Evolutionary conservation across 805 yeast species (phyloP).

Genomic region (Yamadazyma ubonensis): DNA sequence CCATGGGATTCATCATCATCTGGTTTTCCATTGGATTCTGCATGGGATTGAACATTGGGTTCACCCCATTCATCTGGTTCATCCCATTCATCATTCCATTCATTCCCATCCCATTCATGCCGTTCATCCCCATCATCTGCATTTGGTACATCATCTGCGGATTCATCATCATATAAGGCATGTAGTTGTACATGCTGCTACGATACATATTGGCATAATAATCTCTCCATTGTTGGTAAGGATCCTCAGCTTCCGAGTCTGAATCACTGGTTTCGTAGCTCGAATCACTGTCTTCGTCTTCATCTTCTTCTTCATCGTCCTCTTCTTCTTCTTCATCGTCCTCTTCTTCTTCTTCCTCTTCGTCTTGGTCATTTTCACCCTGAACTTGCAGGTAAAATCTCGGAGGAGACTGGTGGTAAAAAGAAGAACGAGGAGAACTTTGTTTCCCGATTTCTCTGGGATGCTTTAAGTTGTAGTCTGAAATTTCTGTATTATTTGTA

Average conservation of each 20-base stretch:
- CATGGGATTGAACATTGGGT: slow-evolving; percentile 3
- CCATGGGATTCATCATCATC: background rate
- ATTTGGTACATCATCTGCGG: slow-evolving; percentile 12
- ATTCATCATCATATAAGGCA: slow-evolving; percentile 14
- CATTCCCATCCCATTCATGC: slow-evolving; percentile 3
- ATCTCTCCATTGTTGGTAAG: slow-evolving; percentile 37
- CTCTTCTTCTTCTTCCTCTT: slow-evolving; percentile 3
- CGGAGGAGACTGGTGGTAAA: background rate
- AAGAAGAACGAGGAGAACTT: background rate
- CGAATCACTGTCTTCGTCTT: slow-evolving; percentile 13
- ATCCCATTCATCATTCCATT: slow-evolving; percentile 6
- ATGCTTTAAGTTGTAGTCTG: background rate
- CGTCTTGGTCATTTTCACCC: background rate
- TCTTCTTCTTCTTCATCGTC: slow-evolving; percentile 8
- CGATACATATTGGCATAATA: slow-evolving; percentile 25
- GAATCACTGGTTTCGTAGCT: slow-evolving; percentile 12
- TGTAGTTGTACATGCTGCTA: slow-evolving; percentile 15
- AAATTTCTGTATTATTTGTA: slow-evolving; percentile 15
- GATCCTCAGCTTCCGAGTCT: slow-evolving; percentile 12
- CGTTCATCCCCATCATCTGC: slow-evolving; percentile 10
- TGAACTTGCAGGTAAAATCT: background rate
- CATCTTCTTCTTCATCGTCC: slow-evolving; percentile 11
- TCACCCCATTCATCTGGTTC: slow-evolving; percentile 4
- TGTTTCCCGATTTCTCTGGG: background rate
- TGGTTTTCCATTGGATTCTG: slow-evolving; percentile 5